Percentiles rank a stretch among this genome's conserved stretches.
Evolutionary conservation across 257 asterid species (phyloP).

Genomic region (Solanum pinnatisectum): DNA sequence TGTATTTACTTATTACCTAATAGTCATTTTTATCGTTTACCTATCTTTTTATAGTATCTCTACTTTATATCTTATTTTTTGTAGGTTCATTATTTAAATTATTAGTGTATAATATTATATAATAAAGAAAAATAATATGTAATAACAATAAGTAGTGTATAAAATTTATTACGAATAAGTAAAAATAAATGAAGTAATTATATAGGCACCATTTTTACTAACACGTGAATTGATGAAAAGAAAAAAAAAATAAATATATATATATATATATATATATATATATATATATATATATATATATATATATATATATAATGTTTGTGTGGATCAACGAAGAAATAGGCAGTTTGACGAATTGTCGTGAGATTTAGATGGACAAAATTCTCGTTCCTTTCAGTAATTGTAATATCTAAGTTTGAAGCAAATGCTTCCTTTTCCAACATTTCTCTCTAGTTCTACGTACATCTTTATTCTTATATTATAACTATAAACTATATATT

Average conservation of each 20-base stretch:
- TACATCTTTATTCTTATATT: not conserved
- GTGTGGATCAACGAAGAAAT: not conserved
- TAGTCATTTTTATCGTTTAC: no score
- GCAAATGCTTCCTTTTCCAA: constrained; percentile 37
- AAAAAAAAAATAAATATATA: no score
- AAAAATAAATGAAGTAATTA: no score
- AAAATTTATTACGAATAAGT: no score
- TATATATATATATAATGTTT: not conserved
- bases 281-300: not conserved
- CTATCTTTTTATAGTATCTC: no score
- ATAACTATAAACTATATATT: not conserved
- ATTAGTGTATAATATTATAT: no score
- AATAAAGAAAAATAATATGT: no score
- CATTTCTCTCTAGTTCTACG: constrained; percentile 4
- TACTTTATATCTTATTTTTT: no score
- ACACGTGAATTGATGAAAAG: not conserved
- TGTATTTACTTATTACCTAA: no score
- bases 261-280: no score
- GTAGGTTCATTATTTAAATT: no score
- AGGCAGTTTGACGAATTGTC: not conserved
- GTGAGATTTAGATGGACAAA: not conserved
- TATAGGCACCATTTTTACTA: not conserved
- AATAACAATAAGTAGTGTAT: no score
- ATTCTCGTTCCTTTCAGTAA: not conserved
- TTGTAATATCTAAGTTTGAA: not conserved